Conservation (phyloP, 345 rosid species). For the Lepidium didymum region DNA sequence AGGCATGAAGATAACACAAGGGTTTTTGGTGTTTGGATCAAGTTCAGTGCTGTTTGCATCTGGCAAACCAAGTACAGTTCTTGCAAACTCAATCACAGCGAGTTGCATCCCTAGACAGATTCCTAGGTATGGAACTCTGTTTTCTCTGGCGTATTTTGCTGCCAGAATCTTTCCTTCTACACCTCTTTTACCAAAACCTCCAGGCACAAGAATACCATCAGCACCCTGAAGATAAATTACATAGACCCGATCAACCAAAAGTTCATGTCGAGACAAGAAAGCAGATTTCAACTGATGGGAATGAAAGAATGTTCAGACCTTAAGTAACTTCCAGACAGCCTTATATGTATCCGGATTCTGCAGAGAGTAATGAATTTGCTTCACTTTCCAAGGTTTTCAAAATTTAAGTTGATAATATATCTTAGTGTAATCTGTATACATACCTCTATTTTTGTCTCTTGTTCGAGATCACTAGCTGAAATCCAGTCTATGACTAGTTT, state of each 20-base stretch:
- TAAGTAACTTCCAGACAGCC: conserved; percentile 72
- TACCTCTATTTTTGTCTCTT: conserved; percentile 51
- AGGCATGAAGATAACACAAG: conserved; percentile 93
- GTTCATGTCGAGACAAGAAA: not conserved
- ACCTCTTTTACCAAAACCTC: conserved; percentile 97
- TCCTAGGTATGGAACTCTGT: conserved; percentile 78
- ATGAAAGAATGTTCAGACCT: conserved; percentile 42
- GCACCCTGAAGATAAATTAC: conserved; percentile 53
- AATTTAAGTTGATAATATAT: not conserved
- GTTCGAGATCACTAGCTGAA: conserved; percentile 87
- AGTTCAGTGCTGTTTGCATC: conserved; percentile 95
- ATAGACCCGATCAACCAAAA: not conserved
- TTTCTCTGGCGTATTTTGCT: conserved; percentile 86
- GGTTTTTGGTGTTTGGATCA: conserved; percentile 60
- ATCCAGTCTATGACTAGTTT: conserved; percentile 85
- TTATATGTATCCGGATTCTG: conserved; percentile 74
- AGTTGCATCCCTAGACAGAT: conserved; percentile 97
- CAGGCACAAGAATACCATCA: conserved; percentile 91
- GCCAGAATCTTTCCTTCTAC: conserved; percentile 91
- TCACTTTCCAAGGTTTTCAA: conserved; percentile 17
- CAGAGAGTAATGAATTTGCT: not conserved
- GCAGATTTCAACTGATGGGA: not conserved
- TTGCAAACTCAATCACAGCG: conserved; percentile 90
- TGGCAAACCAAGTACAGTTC: conserved; percentile 57
- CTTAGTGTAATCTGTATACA: conserved; percentile 2